phyloP scores from a whole-genome alignment of 1,284 basidiomycete genomes.

The Abortiporus biennis region DNA sequence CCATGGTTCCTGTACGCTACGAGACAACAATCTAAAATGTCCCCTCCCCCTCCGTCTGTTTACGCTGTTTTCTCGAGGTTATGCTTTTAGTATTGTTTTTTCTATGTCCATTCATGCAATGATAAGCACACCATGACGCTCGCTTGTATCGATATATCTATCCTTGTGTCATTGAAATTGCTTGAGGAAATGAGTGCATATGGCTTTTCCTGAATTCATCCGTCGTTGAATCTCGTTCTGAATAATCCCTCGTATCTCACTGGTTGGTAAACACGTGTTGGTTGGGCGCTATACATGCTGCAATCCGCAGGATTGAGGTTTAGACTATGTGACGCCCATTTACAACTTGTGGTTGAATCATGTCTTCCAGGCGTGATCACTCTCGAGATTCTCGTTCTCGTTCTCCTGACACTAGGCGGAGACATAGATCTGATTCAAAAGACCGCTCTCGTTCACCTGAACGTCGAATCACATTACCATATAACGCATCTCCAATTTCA shows the following conservation, averaged over 20 bases:
- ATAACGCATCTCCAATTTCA: slow-evolving; percentile 48
- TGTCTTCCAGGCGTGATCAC: slow-evolving; percentile 20
- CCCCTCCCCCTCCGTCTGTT: slow-evolving; percentile 7
- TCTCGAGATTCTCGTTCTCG: slow-evolving; percentile 20
- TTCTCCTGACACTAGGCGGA: no score
- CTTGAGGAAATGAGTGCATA: no score
- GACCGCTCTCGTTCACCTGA: slow-evolving; percentile 45
- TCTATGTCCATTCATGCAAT: slow-evolving; percentile 26
- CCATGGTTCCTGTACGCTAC: slow-evolving; percentile 87
- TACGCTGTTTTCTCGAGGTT: slow-evolving; percentile 18
- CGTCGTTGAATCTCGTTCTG: no score
- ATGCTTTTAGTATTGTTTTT: slow-evolving; percentile 24
- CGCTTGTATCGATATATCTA: slow-evolving; percentile 17
- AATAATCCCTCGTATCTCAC: no score
- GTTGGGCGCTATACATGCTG: no score
- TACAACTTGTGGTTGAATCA: slow-evolving; percentile 9
- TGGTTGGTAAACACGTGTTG: no score
- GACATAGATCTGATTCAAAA: no score
- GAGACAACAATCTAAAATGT: slow-evolving; percentile 74
- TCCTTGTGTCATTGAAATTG: no score
- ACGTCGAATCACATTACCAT: slow-evolving; percentile 37
- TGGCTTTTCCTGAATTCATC: no score
- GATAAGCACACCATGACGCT: slow-evolving; percentile 25
- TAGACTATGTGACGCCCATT: no score
- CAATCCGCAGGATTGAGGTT: no score